Evolutionary conservation across 139 green algal species (phyloP).

Genomic region (Volvox africanus): DNA sequence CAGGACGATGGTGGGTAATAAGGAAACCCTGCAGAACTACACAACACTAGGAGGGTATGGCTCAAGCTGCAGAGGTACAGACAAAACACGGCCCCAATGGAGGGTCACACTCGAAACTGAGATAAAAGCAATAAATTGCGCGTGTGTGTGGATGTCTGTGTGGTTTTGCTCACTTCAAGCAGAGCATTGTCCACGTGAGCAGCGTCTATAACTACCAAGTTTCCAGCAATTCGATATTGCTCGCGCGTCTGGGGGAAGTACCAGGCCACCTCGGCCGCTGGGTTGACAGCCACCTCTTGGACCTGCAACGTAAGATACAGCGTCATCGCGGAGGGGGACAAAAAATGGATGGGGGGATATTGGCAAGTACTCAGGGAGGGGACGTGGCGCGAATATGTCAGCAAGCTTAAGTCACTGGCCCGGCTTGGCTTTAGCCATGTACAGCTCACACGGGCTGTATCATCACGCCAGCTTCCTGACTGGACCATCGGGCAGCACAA

Average conservation of each 20-base stretch:
- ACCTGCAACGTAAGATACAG: neutral
- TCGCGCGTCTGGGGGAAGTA: slow-evolving; percentile 80
- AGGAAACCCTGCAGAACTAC: too few species aligned
- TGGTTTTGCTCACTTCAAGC: slow-evolving; percentile 44
- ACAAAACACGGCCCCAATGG: neutral
- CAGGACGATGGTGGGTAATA: too few species aligned
- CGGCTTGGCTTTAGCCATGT: too few species aligned
- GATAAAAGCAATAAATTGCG: neutral
- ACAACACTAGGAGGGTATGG: neutral
- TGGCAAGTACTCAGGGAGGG: too few species aligned
- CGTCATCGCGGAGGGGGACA: too few species aligned
- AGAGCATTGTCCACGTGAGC: slow-evolving; percentile 51
- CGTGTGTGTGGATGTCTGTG: neutral
- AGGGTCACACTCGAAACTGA: too few species aligned
- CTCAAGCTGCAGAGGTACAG: neutral
- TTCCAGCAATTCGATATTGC: slow-evolving; percentile 78
- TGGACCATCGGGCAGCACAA: too few species aligned
- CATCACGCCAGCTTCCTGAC: too few species aligned
- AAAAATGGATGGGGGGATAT: too few species aligned
- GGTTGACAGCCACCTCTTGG: slow-evolving; percentile 64
- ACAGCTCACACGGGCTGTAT: too few species aligned
- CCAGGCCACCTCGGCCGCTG: slow-evolving; percentile 79
- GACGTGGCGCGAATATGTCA: too few species aligned
- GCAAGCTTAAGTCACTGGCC: too few species aligned
- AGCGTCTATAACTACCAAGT: slow-evolving; percentile 63